Evolutionary conservation across 1,139 yeast species (phyloP).

Genomic region (Kluyveromyces sp.): DNA sequence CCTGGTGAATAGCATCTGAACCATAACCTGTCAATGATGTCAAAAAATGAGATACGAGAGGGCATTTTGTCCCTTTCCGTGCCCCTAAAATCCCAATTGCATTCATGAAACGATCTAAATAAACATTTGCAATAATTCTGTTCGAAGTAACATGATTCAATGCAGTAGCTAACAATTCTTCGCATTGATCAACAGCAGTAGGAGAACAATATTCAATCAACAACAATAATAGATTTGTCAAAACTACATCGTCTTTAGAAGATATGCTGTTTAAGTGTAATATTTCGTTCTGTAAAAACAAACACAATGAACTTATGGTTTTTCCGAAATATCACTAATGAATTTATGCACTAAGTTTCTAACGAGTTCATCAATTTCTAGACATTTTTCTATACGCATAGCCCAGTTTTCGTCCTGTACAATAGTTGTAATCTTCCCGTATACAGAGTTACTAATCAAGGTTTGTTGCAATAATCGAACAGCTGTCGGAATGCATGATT

Average conservation of each 20-base stretch:
- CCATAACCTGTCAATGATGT: background rate
- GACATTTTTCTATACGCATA: slow-evolving; percentile 60
- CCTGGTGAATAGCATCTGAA: background rate
- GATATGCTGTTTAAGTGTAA: slow-evolving; percentile 15
- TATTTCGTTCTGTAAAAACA: slow-evolving; percentile 34
- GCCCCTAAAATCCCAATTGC: background rate
- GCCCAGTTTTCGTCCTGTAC: slow-evolving; percentile 72
- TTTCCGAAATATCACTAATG: slow-evolving; percentile 11
- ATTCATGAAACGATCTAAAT: background rate
- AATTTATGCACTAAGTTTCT: slow-evolving; percentile 31
- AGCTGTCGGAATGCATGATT: slow-evolving; percentile 35
- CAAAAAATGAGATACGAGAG: background rate
- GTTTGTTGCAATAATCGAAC: slow-evolving; percentile 45
- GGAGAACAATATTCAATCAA: background rate
- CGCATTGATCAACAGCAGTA: background rate
- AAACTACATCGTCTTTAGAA: background rate
- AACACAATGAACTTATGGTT: slow-evolving; percentile 17
- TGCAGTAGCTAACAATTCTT: background rate
- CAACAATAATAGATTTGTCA: background rate
- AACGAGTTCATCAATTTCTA: slow-evolving; percentile 54
- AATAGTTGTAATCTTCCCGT: slow-evolving; percentile 46
- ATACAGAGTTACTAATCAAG: slow-evolving; percentile 57
- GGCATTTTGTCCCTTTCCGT: background rate
- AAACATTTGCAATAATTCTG: background rate
- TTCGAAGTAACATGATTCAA: background rate